Conservation (phyloP, 345 rosid genomes). For the Corymbia maculata region DNA sequence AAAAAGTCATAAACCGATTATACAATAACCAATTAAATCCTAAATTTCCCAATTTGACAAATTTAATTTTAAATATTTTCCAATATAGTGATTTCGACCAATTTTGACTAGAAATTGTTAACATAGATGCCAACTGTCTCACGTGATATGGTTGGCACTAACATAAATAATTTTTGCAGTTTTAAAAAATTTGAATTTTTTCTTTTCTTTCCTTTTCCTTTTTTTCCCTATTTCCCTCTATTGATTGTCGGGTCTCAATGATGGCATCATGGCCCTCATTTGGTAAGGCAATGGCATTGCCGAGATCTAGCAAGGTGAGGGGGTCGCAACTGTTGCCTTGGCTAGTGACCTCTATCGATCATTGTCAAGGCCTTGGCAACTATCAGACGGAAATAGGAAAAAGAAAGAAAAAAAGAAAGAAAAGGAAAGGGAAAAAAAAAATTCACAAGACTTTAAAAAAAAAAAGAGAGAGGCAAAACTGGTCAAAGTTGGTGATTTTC, state of each 20-base stretch:
- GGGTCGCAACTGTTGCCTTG: not conserved
- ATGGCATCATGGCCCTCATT: not conserved
- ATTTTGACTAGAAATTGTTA: fast-evolving
- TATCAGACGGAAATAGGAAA: not conserved
- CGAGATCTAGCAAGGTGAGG: not conserved
- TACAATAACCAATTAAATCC: not conserved
- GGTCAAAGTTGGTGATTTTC: not conserved
- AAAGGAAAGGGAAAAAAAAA: fast-evolving
- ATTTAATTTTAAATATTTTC: not conserved
- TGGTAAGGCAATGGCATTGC: too few species aligned
- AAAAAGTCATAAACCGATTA: not conserved
- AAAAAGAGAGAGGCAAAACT: too few species aligned
- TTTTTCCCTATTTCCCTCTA: fast-evolving
- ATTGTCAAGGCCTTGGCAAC: not conserved
- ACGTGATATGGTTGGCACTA: fast-evolving
- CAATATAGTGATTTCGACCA: fast-evolving
- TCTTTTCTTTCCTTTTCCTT: not conserved
- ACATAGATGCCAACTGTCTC: fast-evolving
- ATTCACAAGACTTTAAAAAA: not conserved
- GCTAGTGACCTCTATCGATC: not conserved
- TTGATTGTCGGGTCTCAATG: fast-evolving
- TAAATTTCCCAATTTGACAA: not conserved
- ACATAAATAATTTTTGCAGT: not conserved
- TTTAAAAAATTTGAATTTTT: not conserved
- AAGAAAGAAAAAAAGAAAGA: too few species aligned